These are phyloP conservation scores for Salix viminalis DNA, from an alignment of 345 rosid genomes.

Conservation along the genomic window DNA sequence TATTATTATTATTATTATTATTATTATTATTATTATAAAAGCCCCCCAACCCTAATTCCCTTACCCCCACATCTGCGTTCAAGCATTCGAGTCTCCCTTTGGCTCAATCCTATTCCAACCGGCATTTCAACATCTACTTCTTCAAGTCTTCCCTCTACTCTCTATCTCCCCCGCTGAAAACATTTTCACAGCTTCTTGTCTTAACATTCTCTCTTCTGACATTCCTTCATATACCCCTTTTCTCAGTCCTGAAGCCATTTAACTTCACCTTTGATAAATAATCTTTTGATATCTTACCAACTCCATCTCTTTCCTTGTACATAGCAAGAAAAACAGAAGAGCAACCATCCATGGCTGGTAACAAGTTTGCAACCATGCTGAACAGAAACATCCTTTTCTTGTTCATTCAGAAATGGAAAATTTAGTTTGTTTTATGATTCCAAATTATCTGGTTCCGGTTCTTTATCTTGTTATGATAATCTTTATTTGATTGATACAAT, in stretches of 20 bases:
- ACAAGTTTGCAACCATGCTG: conserved; percentile 74
- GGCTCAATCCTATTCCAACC: conserved; percentile 31
- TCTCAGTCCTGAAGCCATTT: conserved; percentile 5
- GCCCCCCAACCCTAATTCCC: neutral
- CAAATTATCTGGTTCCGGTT: too few relatives aligned
- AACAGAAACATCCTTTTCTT: conserved; percentile 44
- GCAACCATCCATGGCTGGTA: conserved; percentile 64
- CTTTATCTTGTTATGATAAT: too few relatives aligned
- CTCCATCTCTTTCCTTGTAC: conserved; percentile 19
- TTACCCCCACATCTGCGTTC: too few relatives aligned
- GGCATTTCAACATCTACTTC: conserved; percentile 21
- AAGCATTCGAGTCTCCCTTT: neutral
- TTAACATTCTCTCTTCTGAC: neutral
- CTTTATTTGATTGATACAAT: too few relatives aligned
- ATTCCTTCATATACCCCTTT: conserved; percentile 9
- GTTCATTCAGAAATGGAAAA: too few relatives aligned
- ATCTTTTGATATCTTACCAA: neutral
- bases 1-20: too few relatives aligned
- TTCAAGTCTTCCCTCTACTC: neutral
- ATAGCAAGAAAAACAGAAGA: conserved; percentile 25
- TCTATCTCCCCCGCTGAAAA: conserved; percentile 4
- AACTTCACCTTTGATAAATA: neutral
- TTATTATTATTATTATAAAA: too few relatives aligned
- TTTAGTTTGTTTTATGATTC: too few relatives aligned
- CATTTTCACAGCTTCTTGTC: neutral